phyloP scores from a whole-genome alignment of 208 protist species.

The Crithidia mellificae region DNA sequence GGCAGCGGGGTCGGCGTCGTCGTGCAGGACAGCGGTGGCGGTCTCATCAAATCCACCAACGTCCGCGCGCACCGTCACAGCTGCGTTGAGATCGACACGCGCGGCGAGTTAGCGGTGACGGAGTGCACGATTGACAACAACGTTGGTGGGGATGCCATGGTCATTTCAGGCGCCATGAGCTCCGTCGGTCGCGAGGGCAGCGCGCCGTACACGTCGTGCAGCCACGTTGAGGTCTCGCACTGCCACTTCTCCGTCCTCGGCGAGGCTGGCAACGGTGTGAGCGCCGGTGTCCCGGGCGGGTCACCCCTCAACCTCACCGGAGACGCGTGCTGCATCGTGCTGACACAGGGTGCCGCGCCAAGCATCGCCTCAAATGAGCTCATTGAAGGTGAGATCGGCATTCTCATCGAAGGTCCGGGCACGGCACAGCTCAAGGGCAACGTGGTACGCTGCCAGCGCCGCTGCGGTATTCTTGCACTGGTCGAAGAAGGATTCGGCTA shows the following conservation, averaged over 20 bases:
- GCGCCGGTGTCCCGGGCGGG: neutral
- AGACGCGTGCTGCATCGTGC: conserved; percentile 64
- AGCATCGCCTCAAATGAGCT: conserved; percentile 73
- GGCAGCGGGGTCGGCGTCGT: conserved; percentile 67
- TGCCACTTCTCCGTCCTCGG: conserved; percentile 66
- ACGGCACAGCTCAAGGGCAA: conserved; percentile 72
- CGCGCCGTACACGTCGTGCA: conserved; percentile 33
- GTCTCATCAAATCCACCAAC: conserved; percentile 48
- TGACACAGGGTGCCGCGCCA: conserved; percentile 67
- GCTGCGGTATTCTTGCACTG: conserved; percentile 76
- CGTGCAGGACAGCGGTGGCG: conserved; percentile 63
- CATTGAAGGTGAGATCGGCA: conserved; percentile 70
- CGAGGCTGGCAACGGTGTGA: neutral
- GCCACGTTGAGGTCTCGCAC: conserved; percentile 53
- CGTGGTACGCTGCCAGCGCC: conserved; percentile 67
- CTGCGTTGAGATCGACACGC: conserved; percentile 76
- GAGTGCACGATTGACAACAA: conserved; percentile 70
- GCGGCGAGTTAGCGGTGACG: conserved; percentile 57
- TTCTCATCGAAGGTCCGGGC: conserved; percentile 70
- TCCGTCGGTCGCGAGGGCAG: conserved; percentile 25
- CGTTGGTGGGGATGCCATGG: conserved; percentile 56
- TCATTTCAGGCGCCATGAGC: conserved; percentile 47
- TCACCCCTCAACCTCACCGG: conserved; percentile 13
- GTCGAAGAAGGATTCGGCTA: conserved; percentile 45
- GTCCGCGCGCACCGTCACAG: conserved; percentile 59